Conservation (phyloP, 2,329 filamentous ascomycete genomes). For the Pleurostoma richardsiae region DNA sequence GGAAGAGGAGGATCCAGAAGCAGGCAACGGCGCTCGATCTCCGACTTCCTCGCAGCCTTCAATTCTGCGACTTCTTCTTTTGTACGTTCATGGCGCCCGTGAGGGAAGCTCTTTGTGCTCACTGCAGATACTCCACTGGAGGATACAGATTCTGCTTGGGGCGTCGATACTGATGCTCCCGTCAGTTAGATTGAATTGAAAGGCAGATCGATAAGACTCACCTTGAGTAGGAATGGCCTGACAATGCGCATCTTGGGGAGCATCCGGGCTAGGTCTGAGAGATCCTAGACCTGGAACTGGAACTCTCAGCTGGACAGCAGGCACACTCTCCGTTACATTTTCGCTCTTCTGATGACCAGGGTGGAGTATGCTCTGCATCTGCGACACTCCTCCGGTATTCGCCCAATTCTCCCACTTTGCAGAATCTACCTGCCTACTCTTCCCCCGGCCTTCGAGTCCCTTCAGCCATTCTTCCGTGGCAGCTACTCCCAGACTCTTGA, state of each 20-base stretch:
- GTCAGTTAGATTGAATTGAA: no score
- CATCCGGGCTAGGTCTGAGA: no score
- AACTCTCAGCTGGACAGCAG: no score
- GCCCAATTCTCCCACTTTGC: slow-evolving; percentile 75
- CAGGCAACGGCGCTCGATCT: slow-evolving; percentile 68
- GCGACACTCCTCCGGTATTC: slow-evolving; percentile 31
- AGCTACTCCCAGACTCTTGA: slow-evolving; percentile 60
- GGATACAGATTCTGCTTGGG: no score
- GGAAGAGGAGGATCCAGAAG: slow-evolving; percentile 61
- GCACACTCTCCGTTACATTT: no score
- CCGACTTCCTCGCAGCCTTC: slow-evolving; percentile 58
- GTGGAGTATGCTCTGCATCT: slow-evolving; percentile 27
- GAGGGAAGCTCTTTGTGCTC: neutral
- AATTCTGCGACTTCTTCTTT: slow-evolving; percentile 58
- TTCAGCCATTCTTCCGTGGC: slow-evolving; percentile 75
- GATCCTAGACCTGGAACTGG: no score
- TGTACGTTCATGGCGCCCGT: slow-evolving; percentile 41
- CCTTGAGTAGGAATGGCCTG: no score
- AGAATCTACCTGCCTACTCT: slow-evolving; percentile 53
- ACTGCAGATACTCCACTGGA: no score
- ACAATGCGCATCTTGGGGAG: no score
- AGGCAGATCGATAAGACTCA: no score
- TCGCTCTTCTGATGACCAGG: slow-evolving; percentile 7
- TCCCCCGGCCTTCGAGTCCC: slow-evolving; percentile 61
- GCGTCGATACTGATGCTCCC: no score